Evolutionary conservation across 177 flowering plant genomes (phyloP).

Genomic region (Tripterygium wilfordii): DNA sequence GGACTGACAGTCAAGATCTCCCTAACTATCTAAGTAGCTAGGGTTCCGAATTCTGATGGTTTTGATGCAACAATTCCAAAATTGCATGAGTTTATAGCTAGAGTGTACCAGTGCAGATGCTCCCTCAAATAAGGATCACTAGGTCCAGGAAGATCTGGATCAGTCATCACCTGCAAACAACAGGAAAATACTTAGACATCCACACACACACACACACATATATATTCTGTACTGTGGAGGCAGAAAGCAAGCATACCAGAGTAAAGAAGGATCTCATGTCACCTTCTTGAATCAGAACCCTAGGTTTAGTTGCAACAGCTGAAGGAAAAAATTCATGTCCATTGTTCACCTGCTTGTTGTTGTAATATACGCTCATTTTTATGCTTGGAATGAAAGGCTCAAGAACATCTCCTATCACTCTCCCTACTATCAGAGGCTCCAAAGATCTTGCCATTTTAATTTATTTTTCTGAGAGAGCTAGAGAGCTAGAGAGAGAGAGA

Average conservation of each 20-base stretch:
- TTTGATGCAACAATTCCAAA: no score
- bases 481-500: no score
- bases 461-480: no score
- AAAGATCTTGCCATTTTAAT: no score
- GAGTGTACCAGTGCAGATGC: constrained; percentile 77
- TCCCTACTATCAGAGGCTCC: constrained; percentile 70
- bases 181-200: not conserved
- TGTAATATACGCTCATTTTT: constrained; percentile 63
- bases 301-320: constrained; percentile 52
- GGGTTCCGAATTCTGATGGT: no score
- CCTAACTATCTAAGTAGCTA: no score
- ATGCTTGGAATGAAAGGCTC: constrained; percentile 45
- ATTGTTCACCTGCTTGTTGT: constrained; percentile 60
- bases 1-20: no score
- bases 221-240: not conserved
- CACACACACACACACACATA: not conserved
- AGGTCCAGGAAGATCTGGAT: constrained; percentile 93
- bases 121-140: constrained; percentile 88
- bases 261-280: constrained; percentile 84
- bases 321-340: constrained; percentile 86
- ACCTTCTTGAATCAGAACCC: constrained; percentile 69
- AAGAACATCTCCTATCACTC: constrained; percentile 81
- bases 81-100: not conserved
- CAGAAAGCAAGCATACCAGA: constrained; percentile 40
- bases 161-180: constrained; percentile 67